phyloP scores from a whole-genome alignment of 2,329 filamentous ascomycete species.

The Colletotrichum magnum region DNA sequence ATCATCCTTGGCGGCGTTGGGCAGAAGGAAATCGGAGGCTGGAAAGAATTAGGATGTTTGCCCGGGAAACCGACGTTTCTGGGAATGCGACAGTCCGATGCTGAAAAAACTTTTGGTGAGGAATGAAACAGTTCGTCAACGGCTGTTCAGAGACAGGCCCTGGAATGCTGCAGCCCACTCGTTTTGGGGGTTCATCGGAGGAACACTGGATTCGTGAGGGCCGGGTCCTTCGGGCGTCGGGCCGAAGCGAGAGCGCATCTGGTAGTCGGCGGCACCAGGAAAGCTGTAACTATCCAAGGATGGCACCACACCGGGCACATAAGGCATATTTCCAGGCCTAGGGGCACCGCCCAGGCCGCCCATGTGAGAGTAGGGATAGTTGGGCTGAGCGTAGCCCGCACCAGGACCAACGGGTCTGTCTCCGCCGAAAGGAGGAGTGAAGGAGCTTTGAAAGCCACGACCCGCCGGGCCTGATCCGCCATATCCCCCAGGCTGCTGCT shows the following conservation, averaged over 20 bases:
- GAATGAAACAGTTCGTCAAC: constrained; percentile 50
- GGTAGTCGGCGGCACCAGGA: constrained; percentile 59
- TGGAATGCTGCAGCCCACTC: constrained; percentile 79
- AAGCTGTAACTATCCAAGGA: constrained; percentile 62
- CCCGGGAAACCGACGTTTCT: background rate
- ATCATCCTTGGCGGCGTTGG: constrained; percentile 7
- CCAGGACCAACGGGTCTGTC: constrained; percentile 58
- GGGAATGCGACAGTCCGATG: constrained; percentile 2
- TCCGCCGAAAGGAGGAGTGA: constrained; percentile 56
- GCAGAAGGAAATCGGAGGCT: constrained; percentile 10
- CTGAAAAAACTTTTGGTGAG: constrained; percentile 1
- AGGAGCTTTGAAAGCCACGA: constrained; percentile 60
- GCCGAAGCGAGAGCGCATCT: constrained; percentile 63
- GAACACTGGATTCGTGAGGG: constrained; percentile 46
- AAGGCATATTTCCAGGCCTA: constrained; percentile 54
- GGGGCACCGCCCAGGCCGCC: constrained; percentile 46
- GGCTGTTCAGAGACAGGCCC: constrained; percentile 79
- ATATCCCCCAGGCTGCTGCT: constrained; percentile 54
- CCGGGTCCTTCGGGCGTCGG: constrained; percentile 53
- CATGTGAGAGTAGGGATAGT: constrained; percentile 51
- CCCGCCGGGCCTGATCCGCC: constrained; percentile 53
- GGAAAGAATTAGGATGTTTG: constrained; percentile 8
- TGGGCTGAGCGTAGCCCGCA: constrained; percentile 54
- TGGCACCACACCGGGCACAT: constrained; percentile 56
- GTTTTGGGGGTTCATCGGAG: constrained; percentile 51